Base-by-base conservation (phyloP, 306 rosid species). In the Quercus bicolor region DNA sequence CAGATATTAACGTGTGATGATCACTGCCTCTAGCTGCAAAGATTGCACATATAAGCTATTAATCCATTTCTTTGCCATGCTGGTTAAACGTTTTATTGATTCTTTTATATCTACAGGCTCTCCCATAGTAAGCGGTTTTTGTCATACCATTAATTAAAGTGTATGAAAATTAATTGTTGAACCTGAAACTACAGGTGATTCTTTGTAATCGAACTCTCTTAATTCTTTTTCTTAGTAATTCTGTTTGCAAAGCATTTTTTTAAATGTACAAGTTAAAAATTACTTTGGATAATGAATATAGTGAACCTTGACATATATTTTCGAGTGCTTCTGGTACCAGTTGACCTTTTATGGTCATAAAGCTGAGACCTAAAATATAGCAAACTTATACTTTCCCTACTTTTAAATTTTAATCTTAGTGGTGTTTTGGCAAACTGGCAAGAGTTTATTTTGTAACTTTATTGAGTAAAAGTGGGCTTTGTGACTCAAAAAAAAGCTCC, bases 1-100 rank as follows among this genome's bases (percentile, higher is more conserved):
- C 94, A 0, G 98, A 93, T 86, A 93, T 96, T 37, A 92, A 95
- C 72, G 98, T 96, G 66, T 93, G 72, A 68, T 33, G 6, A 19
- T 34, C 10, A 19, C 72, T 15, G 6, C 15, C 60, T 3, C 45
- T 23, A 60, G 13, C 57, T 20, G 5, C 77, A 54, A 73, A 79
- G 83, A 64, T 34, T 72, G 26, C 51, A 6, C 57, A 52, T 61
- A 62, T 45, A n/a, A 24, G 72, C 59, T 34, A 65, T 24, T 56
- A 15, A 15, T 28, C 51, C 40, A 59, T n/a, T 23, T 52, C 4
- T 84, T 54, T 52, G 28, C 56, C 72, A 66, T 54, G 34, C 29
- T 51, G 78, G 69, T 55, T 77, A 75, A 75, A 51, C 9, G 68
- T 37, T 65, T 31, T 48, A 26, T 75, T 68, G 68, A 85, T 79